These are phyloP conservation scores for Chloromonas sp. DNA, from an alignment of 163 green algal species.

Conservation along the genomic window DNA sequence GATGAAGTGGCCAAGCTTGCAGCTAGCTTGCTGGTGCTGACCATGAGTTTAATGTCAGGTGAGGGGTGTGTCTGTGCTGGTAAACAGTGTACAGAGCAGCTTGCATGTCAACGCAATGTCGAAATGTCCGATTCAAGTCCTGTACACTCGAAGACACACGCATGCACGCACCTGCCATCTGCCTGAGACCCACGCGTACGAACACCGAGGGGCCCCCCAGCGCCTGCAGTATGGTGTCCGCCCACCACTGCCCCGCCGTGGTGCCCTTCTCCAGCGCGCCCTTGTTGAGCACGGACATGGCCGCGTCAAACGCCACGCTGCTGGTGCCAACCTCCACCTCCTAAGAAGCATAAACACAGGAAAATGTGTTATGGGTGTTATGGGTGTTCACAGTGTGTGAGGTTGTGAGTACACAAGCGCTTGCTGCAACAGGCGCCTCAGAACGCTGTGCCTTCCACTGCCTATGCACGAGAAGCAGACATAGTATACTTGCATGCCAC, in stretches of 20 bases:
- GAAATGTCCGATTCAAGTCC: too few species aligned
- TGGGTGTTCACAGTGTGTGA: not conserved
- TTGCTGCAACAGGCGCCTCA: not conserved
- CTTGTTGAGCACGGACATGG: conserved; percentile 53
- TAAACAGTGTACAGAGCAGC: too few species aligned
- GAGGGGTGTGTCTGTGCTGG: too few species aligned
- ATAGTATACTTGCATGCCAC: too few species aligned
- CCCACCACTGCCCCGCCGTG: conserved; percentile 51
- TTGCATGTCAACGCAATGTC: too few species aligned
- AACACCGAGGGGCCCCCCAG: conserved; percentile 19
- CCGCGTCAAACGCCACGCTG: conserved; percentile 69
- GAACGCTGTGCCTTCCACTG: not conserved
- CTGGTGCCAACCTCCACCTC: conserved; percentile 90
- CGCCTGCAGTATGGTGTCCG: conserved; percentile 26
- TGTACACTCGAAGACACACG: too few species aligned
- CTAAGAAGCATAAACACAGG: conserved; percentile 17
- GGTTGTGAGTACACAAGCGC: conserved; percentile 40
- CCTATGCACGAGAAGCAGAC: too few species aligned
- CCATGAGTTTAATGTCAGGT: too few species aligned
- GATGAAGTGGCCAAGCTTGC: too few species aligned
- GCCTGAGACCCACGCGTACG: conserved; percentile 54
- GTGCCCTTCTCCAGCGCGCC: conserved; percentile 62
- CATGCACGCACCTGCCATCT: conserved; percentile 64
- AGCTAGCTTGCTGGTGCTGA: too few species aligned
- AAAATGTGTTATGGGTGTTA: not conserved